Percentiles rank a stretch among this genome's conserved stretches.
These are phyloP conservation scores for Zoysia japonica DNA, from an alignment of 176 grass and related monocot genomes.

Conservation along the genomic window DNA sequence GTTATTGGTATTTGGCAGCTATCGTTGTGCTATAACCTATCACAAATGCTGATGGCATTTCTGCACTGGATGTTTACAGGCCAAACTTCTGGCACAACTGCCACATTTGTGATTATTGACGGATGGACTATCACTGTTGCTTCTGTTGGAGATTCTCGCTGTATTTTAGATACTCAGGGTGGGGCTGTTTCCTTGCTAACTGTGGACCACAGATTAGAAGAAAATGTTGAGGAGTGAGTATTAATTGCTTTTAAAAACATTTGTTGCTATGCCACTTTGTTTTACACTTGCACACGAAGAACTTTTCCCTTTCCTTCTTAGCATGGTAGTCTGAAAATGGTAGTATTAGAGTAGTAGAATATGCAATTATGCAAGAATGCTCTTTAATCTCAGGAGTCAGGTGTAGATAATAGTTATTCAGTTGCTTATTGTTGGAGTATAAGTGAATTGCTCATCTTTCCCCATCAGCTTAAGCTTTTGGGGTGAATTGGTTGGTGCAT, in stretches of 20 bases:
- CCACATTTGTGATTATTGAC: slow-evolving; percentile 93
- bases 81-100: slow-evolving; percentile 94
- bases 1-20: neutral
- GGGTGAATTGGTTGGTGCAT: no score
- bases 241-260: slow-evolving; percentile 11
- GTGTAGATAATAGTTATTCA: slow-evolving; percentile 5
- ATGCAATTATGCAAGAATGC: neutral
- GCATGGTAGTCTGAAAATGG: slow-evolving; percentile 3
- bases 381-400: neutral
- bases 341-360: neutral
- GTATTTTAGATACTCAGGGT: slow-evolving; percentile 86
- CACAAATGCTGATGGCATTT: neutral
- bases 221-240: slow-evolving; percentile 96
- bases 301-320: neutral
- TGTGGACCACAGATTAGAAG: slow-evolving; percentile 93
- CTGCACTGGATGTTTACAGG: slow-evolving; percentile 44
- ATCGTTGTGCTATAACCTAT: neutral
- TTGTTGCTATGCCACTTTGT: neutral
- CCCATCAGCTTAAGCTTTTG: no score
- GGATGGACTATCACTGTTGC: slow-evolving; percentile 96
- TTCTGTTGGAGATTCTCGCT: slow-evolving; percentile 90
- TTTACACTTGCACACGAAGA: neutral
- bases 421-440: neutral
- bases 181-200: slow-evolving; percentile 82
- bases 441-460: no score